Percentiles rank a stretch among this genome's conserved stretches.
Conservation (phyloP, 148 eudicot genomes). For the Spergularia bocconei region DNA sequence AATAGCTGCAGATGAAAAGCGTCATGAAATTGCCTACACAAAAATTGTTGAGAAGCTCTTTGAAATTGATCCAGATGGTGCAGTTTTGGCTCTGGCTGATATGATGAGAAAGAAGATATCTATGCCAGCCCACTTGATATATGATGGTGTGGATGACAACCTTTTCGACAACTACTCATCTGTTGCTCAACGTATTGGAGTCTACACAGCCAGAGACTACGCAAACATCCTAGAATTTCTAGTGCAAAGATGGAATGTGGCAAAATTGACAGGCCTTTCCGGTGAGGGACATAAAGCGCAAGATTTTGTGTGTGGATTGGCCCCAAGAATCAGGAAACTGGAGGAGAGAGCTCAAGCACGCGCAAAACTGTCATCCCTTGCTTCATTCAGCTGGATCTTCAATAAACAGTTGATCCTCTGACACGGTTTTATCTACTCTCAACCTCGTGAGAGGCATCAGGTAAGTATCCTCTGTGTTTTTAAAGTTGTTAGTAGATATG, state of each 20-base stretch:
- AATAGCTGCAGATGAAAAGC: slow-evolving; percentile 53
- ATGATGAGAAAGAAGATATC: slow-evolving; percentile 49
- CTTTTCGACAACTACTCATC: slow-evolving; percentile 43
- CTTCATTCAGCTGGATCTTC: slow-evolving; percentile 46
- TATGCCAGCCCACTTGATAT: slow-evolving; percentile 51
- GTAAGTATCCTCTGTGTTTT: neutral
- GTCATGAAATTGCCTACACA: slow-evolving; percentile 48
- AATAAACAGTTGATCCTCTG: slow-evolving; percentile 29
- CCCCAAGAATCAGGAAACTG: slow-evolving; percentile 44
- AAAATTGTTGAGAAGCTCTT: slow-evolving; percentile 51
- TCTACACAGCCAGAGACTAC: slow-evolving; percentile 47
- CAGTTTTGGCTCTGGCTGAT: slow-evolving; percentile 40
- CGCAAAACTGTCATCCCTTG: slow-evolving; percentile 34
- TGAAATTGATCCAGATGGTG: slow-evolving; percentile 42
- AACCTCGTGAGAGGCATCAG: neutral
- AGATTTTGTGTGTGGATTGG: slow-evolving; percentile 41
- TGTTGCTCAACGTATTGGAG: slow-evolving; percentile 44
- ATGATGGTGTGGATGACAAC: slow-evolving; percentile 39
- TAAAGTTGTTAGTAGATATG: slow-evolving; percentile 10
- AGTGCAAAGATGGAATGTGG: slow-evolving; percentile 42
- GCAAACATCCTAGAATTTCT: slow-evolving; percentile 44
- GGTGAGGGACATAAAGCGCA: slow-evolving; percentile 45
- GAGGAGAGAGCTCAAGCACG: slow-evolving; percentile 46
- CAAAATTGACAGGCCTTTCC: slow-evolving; percentile 32
- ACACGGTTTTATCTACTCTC: neutral